These are phyloP conservation scores for Nakaseomyces glabratus DNA, from an alignment of 1,139 yeast genomes.

Conservation along the genomic window DNA sequence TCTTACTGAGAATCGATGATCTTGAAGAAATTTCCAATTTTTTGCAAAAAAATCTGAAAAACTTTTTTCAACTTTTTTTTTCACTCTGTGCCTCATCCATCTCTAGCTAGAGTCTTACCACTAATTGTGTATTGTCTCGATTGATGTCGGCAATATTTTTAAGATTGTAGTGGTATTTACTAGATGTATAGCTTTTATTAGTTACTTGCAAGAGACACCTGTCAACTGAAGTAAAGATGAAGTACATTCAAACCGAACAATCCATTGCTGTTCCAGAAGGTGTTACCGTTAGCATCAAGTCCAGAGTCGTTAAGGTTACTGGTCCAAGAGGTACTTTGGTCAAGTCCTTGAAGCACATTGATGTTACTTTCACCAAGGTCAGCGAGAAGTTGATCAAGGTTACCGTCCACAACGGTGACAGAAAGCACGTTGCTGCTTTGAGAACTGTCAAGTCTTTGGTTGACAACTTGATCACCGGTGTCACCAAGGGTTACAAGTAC, in stretches of 20 bases:
- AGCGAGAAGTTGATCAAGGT: constrained; percentile 68
- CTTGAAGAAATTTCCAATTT: too few relatives aligned
- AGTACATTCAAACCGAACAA: constrained; percentile 94
- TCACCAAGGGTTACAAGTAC: constrained; percentile 98
- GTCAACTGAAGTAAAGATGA: too few relatives aligned
- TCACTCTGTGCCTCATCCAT: too few relatives aligned
- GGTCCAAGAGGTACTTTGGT: constrained; percentile 97
- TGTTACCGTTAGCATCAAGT: constrained; percentile 82
- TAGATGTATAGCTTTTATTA: too few relatives aligned
- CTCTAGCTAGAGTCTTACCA: too few relatives aligned
- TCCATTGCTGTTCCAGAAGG: constrained; percentile 87
- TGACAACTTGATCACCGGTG: constrained; percentile 95
- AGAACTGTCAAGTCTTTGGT: constrained; percentile 97
- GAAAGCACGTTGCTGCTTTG: constrained; percentile 99
- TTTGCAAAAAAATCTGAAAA: too few relatives aligned
- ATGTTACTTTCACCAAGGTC: constrained; percentile 82
- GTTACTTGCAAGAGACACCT: too few relatives aligned
- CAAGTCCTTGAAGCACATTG: constrained; percentile 91
- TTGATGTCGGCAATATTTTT: too few relatives aligned
- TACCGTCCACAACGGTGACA: constrained; percentile 97
- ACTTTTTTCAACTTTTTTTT: too few relatives aligned
- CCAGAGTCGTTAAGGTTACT: constrained; percentile 82
- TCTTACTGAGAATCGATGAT: too few relatives aligned
- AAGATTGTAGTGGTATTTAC: too few relatives aligned
- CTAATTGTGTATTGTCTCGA: too few relatives aligned